These are phyloP conservation scores for Phytophthora idaei DNA, from an alignment of 352 stramenopile genomes.

Conservation along the genomic window DNA sequence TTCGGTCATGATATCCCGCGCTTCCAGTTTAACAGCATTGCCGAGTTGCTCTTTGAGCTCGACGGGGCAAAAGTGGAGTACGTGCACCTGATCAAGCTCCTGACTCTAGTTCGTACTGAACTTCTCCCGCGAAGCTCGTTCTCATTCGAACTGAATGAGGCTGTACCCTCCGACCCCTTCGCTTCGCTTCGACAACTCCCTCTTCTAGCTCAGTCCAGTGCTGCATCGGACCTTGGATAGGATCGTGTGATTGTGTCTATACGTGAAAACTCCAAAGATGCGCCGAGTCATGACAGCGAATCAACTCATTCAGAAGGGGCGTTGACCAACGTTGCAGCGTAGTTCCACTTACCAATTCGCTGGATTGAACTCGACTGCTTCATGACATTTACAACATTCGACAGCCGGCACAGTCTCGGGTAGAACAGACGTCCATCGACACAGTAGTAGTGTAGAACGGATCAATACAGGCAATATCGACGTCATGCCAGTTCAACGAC, in stretches of 20 bases:
- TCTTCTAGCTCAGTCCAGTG: not conserved
- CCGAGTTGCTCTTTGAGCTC: not conserved
- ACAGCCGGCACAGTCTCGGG: not conserved
- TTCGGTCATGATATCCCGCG: not conserved
- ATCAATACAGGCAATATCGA: not conserved
- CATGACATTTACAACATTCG: constrained; percentile 5
- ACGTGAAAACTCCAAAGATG: not conserved
- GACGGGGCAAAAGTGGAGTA: not conserved
- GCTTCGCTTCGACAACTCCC: not conserved
- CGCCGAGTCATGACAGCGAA: not conserved
- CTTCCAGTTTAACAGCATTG: not conserved
- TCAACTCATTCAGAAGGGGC: not conserved
- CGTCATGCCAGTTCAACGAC: not conserved
- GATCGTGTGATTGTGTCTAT: not conserved
- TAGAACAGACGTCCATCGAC: not conserved
- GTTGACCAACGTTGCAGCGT: too few species aligned
- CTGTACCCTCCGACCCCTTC: not conserved
- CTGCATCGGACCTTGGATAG: not conserved
- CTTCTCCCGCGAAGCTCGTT: not conserved
- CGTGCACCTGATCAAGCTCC: not conserved
- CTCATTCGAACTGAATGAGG: not conserved
- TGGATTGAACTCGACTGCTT: constrained; percentile 1
- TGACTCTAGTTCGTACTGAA: not conserved
- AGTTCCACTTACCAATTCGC: not conserved
- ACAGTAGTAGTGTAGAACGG: not conserved